Conservation (phyloP, 176 grass and related monocot genomes). For the Eleusine indica region DNA sequence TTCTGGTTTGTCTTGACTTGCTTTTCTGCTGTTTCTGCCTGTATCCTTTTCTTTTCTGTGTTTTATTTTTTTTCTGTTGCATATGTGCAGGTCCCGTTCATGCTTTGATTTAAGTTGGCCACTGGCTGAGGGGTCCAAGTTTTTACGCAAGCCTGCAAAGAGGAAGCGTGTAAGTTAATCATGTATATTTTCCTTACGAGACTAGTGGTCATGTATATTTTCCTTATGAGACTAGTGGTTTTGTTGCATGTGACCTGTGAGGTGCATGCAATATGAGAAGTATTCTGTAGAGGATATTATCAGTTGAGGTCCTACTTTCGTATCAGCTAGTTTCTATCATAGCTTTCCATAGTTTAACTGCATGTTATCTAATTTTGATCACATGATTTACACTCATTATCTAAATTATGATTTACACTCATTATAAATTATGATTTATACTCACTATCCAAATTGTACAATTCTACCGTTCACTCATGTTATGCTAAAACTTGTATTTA, state of each 20-base stretch:
- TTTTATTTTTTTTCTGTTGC: conserved; percentile 32
- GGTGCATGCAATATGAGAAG: conserved; percentile 7
- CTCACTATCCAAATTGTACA: background rate
- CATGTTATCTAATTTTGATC: background rate
- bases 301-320: conserved; percentile 2
- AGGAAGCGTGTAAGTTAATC: conserved; percentile 77
- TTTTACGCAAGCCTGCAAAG: conserved; percentile 75
- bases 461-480: background rate
- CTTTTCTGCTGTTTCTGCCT: conserved; percentile 23
- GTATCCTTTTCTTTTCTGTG: conserved; percentile 1
- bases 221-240: background rate
- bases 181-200: conserved; percentile 3
- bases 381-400: background rate
- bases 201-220: conserved; percentile 18
- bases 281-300: background rate
- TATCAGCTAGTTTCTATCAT: background rate
- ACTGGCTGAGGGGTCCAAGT: conserved; percentile 60
- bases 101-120: conserved; percentile 80
- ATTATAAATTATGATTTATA: background rate
- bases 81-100: conserved; percentile 68
- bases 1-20: conserved; percentile 68
- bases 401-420: background rate
- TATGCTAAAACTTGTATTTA: background rate
- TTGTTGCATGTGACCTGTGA: background rate
- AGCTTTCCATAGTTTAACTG: background rate